Percentiles rank a stretch among this genome's conserved stretches.
Evolutionary conservation across 208 protist species (phyloP).

Genomic region (Trypanosoma vivax): DNA sequence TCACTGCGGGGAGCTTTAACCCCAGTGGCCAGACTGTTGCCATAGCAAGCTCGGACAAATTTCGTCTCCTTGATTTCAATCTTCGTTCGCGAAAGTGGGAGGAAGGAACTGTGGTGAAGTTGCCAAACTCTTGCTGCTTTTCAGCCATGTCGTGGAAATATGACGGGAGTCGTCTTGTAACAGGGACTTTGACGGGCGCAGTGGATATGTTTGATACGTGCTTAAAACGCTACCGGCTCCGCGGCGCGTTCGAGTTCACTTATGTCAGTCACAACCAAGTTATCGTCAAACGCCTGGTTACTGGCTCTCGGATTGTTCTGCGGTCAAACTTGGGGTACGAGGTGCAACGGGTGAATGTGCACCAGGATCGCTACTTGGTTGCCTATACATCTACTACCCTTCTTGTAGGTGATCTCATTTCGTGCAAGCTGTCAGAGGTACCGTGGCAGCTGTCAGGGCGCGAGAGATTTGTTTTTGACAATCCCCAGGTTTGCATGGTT

Average conservation of each 20-base stretch:
- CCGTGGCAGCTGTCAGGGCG: slow-evolving; percentile 86
- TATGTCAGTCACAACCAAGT: slow-evolving; percentile 95
- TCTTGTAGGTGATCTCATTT: slow-evolving; percentile 94
- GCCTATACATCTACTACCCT: slow-evolving; percentile 93
- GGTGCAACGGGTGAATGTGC: slow-evolving; percentile 95
- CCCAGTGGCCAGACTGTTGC: slow-evolving; percentile 92
- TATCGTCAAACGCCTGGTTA: slow-evolving; percentile 93
- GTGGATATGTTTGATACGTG: slow-evolving; percentile 96
- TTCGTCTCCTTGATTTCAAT: slow-evolving; percentile 93
- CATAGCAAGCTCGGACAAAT: slow-evolving; percentile 79
- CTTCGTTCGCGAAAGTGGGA: slow-evolving; percentile 90
- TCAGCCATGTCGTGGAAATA: slow-evolving; percentile 89
- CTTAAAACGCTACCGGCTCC: slow-evolving; percentile 91
- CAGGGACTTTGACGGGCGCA: slow-evolving; percentile 88
- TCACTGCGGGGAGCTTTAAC: slow-evolving; percentile 87
- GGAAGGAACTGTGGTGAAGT: slow-evolving; percentile 60
- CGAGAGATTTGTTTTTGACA: slow-evolving; percentile 96
- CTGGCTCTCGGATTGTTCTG: slow-evolving; percentile 87
- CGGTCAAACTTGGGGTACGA: slow-evolving; percentile 93
- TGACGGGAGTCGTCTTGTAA: slow-evolving; percentile 92
- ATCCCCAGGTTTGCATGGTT: slow-evolving; percentile 94
- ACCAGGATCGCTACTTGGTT: slow-evolving; percentile 94
- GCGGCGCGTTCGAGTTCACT: slow-evolving; percentile 96
- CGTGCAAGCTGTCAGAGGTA: slow-evolving; percentile 93
- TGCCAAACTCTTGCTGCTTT: slow-evolving; percentile 92